phyloP scores from a whole-genome alignment of 2,329 filamentous ascomycete species.

The Sporothrix pseudoabietina region DNA sequence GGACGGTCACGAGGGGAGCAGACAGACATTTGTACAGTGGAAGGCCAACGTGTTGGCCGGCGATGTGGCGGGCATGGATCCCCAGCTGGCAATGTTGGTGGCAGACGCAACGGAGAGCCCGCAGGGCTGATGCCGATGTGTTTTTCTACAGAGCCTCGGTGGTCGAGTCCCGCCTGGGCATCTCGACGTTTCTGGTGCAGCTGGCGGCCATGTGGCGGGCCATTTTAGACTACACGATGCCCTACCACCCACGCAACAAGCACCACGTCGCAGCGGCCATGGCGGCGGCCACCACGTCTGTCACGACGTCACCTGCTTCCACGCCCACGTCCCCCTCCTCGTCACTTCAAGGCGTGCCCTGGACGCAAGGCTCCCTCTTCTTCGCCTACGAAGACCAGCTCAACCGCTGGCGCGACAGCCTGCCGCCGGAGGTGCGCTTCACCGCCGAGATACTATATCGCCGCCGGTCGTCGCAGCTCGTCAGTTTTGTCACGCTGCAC shows the following conservation, averaged over 20 bases:
- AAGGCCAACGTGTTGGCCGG: too few species aligned
- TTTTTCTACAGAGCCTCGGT: neutral
- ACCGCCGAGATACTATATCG: slow-evolving; percentile 20
- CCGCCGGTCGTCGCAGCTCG: slow-evolving; percentile 19
- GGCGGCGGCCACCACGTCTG: neutral
- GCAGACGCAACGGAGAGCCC: too few species aligned
- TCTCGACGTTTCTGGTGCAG: slow-evolving; percentile 22
- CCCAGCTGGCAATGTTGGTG: too few species aligned
- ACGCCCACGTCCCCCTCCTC: neutral
- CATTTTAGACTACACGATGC: slow-evolving; percentile 26
- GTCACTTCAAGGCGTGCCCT: neutral
- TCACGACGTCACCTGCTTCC: too few species aligned
- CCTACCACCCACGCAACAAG: slow-evolving; percentile 26
- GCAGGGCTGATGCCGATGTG: too few species aligned
- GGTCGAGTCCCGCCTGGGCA: neutral
- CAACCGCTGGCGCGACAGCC: neutral
- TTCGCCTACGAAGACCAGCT: slow-evolving; percentile 24
- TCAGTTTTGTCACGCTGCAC: slow-evolving; percentile 27
- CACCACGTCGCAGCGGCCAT: neutral
- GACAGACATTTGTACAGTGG: too few species aligned
- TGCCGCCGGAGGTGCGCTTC: slow-evolving; percentile 23
- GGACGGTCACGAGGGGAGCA: too few species aligned
- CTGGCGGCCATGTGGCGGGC: slow-evolving; percentile 20
- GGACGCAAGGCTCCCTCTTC: neutral
- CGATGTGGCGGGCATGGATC: too few species aligned